Evolutionary conservation across 2,329 filamentous ascomycete genomes (phyloP).

Genomic region (Colletotrichum musicola): DNA sequence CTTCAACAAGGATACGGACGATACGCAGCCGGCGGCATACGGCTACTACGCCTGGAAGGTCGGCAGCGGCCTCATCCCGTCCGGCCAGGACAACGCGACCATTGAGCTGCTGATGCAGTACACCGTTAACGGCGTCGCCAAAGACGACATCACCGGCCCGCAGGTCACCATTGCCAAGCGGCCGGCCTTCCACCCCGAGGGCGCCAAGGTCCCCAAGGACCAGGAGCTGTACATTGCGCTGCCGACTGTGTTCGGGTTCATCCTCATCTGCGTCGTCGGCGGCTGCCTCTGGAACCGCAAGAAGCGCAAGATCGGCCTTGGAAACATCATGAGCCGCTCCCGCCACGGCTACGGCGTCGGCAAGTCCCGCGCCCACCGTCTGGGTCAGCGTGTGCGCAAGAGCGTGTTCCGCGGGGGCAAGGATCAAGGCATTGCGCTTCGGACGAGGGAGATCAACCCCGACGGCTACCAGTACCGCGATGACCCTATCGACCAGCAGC

Average conservation of each 20-base stretch:
- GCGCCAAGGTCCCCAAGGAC: constrained; percentile 49
- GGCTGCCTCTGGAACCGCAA: constrained; percentile 67
- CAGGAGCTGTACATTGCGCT: constrained; percentile 65
- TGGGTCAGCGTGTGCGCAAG: constrained; percentile 47
- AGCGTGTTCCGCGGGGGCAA: constrained; percentile 42
- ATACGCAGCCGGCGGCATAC: constrained; percentile 40
- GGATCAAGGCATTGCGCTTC: constrained; percentile 59
- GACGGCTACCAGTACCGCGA: constrained; percentile 51
- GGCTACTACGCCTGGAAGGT: constrained; percentile 49
- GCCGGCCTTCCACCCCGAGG: constrained; percentile 48
- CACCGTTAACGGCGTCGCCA: constrained; percentile 50
- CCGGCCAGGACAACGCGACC: constrained; percentile 46
- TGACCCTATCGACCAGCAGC: constrained; percentile 43
- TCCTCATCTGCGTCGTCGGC: constrained; percentile 64
- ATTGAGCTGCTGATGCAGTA: constrained; percentile 45
- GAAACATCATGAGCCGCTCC: constrained; percentile 63
- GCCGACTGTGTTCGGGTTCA: constrained; percentile 62
- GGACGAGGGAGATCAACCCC: constrained; percentile 37
- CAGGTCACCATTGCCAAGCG: constrained; percentile 55
- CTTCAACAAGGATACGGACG: constrained; percentile 33
- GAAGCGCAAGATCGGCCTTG: constrained; percentile 62
- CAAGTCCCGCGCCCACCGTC: constrained; percentile 52
- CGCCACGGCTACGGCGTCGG: constrained; percentile 60
- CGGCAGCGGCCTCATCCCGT: constrained; percentile 44
- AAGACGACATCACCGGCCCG: constrained; percentile 54